Evolutionary conservation across 169 alveolate genomes (phyloP).

Genomic region (Cryptosporidium canis): DNA sequence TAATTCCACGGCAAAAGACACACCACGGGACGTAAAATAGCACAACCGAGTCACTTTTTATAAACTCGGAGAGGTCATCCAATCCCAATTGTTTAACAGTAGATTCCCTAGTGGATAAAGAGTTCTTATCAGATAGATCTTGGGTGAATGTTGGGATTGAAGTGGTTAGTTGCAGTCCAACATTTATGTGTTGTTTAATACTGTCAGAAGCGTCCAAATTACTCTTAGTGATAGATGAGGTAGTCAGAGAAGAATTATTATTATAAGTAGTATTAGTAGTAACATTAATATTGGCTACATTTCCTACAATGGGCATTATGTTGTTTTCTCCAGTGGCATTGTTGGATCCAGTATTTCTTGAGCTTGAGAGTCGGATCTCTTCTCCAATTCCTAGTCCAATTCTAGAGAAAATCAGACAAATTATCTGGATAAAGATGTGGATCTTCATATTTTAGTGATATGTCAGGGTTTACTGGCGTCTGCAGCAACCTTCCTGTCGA

Average conservation of each 20-base stretch:
- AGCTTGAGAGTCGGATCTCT: constrained; percentile 4
- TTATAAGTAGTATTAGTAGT: no score
- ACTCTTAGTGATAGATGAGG: no score
- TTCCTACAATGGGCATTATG: not conserved
- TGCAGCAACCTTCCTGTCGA: no score
- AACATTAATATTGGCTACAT: not conserved
- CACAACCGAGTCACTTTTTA: constrained; percentile 10
- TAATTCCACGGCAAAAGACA: constrained; percentile 54
- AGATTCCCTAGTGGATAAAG: not conserved
- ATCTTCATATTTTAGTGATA: no score
- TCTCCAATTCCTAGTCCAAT: constrained; percentile 6
- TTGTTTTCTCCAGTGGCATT: not conserved
- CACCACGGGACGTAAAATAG: constrained; percentile 72
- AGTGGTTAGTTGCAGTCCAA: constrained; percentile 19
- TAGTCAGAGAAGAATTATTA: no score
- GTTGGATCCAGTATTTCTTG: not conserved
- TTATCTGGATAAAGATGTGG: not conserved
- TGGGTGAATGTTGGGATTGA: not conserved
- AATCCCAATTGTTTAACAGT: constrained; percentile 19
- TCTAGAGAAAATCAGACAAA: not conserved
- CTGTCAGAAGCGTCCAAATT: no score
- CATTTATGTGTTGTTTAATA: not conserved
- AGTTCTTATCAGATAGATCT: not conserved
- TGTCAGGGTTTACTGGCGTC: no score
- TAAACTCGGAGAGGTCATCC: constrained; percentile 30